Conservation (phyloP, 2,329 filamentous ascomycete genomes). For the Fonsecaea multimorphosa region DNA sequence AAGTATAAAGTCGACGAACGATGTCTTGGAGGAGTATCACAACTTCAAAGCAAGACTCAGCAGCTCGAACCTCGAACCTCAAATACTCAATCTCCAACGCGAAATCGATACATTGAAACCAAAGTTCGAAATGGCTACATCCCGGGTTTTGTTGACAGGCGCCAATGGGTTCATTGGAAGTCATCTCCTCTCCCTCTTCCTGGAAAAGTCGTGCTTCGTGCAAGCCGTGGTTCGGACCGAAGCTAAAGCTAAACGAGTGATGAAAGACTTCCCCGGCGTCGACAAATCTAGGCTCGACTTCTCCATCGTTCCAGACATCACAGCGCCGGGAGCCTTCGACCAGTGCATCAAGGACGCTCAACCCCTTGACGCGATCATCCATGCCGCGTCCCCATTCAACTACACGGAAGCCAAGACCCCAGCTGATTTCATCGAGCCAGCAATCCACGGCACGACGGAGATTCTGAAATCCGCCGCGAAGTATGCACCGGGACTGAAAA, state of each 20-base stretch:
- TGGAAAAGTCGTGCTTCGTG: slow-evolving; percentile 15
- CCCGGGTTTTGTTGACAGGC: slow-evolving; percentile 10
- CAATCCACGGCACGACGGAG: slow-evolving; percentile 67
- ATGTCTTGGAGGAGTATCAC: background rate
- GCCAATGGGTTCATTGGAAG: slow-evolving; percentile 12
- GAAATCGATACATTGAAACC: background rate
- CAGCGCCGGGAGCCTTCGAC: slow-evolving; percentile 45
- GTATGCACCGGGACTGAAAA: slow-evolving; percentile 69
- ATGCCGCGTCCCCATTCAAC: slow-evolving; percentile 77
- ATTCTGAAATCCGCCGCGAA: slow-evolving; percentile 67
- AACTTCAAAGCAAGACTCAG: background rate
- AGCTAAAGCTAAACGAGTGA: slow-evolving; percentile 39
- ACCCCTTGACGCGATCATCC: slow-evolving; percentile 74
- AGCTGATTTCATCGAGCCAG: slow-evolving; percentile 64
- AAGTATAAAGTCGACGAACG: slow-evolving; percentile 8
- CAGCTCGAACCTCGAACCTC: background rate
- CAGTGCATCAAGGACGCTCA: slow-evolving; percentile 61
- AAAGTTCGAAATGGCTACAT: slow-evolving; percentile 1
- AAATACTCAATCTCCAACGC: background rate
- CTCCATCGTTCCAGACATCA: slow-evolving; percentile 44
- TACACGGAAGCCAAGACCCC: slow-evolving; percentile 73
- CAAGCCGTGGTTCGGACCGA: slow-evolving; percentile 38
- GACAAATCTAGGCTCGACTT: slow-evolving; percentile 35
- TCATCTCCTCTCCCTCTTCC: slow-evolving; percentile 12
- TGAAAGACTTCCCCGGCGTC: slow-evolving; percentile 22